Evolutionary conservation across 2,329 filamentous ascomycete genomes (phyloP).

Genomic region (Paecilomyces formosus): DNA sequence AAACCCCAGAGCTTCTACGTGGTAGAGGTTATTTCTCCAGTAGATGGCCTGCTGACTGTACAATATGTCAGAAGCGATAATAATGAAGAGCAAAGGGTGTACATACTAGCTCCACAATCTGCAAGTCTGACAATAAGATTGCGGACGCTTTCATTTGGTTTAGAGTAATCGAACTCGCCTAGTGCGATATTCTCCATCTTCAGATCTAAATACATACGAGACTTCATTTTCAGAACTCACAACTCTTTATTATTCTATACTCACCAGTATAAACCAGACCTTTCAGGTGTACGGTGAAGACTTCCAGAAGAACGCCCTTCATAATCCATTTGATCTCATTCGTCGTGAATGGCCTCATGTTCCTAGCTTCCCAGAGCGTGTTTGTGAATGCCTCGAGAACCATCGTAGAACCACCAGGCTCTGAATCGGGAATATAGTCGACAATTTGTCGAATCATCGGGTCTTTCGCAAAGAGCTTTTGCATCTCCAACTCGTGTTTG

Average conservation of each 20-base stretch:
- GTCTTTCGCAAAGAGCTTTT: conserved; percentile 7
- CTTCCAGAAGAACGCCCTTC: conserved; percentile 8
- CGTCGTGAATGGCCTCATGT: conserved; percentile 6
- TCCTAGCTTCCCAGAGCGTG: conserved; percentile 11
- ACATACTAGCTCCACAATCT: conserved; percentile 11
- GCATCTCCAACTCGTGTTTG: conserved; percentile 9
- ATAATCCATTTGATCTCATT: conserved; percentile 12
- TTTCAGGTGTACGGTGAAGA: conserved; percentile 12
- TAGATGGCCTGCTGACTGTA: conserved; percentile 9
- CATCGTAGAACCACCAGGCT: conserved; percentile 10
- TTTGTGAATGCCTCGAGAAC: conserved; percentile 9
- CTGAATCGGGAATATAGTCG: conserved; percentile 8
- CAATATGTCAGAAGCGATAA: conserved; percentile 1
- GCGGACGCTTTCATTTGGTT: conserved; percentile 8
- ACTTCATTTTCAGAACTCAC: not conserved
- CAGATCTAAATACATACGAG: conserved; percentile 5
- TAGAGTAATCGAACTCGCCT: conserved; percentile 6
- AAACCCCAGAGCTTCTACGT: conserved; percentile 11
- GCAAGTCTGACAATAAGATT: conserved; percentile 9
- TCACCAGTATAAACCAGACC: conserved; percentile 4
- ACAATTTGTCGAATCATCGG: conserved; percentile 8
- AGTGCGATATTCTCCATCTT: conserved; percentile 13
- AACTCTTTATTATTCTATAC: not conserved
- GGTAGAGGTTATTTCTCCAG: conserved; percentile 7
- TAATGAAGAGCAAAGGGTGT: not conserved